Base-by-base conservation (phyloP, 208 protist species). In the Leptomonas pyrrhocoris region DNA sequence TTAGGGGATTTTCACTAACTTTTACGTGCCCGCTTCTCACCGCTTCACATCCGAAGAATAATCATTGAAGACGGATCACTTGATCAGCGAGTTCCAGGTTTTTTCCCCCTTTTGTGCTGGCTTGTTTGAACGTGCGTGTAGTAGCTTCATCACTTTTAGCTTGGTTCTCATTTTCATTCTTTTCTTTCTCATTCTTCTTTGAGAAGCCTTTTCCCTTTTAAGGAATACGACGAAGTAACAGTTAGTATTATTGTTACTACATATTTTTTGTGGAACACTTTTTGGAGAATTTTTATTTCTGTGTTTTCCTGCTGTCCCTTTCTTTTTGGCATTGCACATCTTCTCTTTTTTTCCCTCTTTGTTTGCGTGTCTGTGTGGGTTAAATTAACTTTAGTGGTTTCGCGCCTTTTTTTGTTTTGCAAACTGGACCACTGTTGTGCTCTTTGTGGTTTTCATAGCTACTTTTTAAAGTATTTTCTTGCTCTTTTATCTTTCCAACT, bases 331-430 rank as follows among this genome's bases (percentile, higher is more conserved):
- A 13, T 16, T 55, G 9, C 30, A 23, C 1, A 49, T n/a, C 6
- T 56, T 13, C 55, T 68, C 8, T 60, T 45, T 43, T 46, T 74
- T 62, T 63, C 4, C 53, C 43, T 43, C 34, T 68, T 36, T 63
- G 15, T 55, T 27, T 53, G 23, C 30, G 3, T 30, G 21, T 19
- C 25, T 18, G 21, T 59, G n/a, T 59, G 7, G 21, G n/a, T 48
- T 40, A 15, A 21, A 21, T 46, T 21, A 16, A 31, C 2, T 67
- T 67, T 15, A 15, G 18, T 56, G 8, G 16, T 18, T 21, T 48
- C 56, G 15, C 34, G 40, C 43, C 48, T 63, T 53, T 40, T 54
- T 61, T 28, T 43, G 15, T 50, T 21, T 51, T 9, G 53, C 23
- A 34, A n/a, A 43, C n/a, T 43, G 19, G 1, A 43, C 15, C 51